Evolutionary conservation across 163 green algal genomes (phyloP).

Genomic region (Chlamydomonas reinhardtii): DNA sequence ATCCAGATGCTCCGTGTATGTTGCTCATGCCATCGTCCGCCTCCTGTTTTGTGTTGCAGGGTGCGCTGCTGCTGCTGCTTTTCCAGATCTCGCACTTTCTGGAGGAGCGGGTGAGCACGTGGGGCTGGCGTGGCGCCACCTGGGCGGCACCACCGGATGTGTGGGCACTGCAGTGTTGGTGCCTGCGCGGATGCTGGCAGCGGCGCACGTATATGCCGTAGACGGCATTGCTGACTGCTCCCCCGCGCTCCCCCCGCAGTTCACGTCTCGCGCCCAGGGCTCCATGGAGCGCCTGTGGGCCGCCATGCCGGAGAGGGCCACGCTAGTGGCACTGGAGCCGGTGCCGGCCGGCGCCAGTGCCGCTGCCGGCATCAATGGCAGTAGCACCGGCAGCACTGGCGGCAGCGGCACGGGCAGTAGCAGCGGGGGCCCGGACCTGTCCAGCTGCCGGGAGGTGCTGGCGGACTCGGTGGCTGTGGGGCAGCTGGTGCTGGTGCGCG

Average conservation of each 20-base stretch:
- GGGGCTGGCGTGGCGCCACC: too few species aligned
- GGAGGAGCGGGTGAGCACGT: conserved; percentile 71
- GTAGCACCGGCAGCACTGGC: not conserved
- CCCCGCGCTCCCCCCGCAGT: conserved; percentile 7
- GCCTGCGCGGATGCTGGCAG: too few species aligned
- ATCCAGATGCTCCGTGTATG: too few species aligned
- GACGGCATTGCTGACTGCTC: not conserved
- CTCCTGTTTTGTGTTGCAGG: conserved; percentile 54
- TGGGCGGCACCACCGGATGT: too few species aligned
- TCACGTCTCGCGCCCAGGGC: conserved; percentile 79
- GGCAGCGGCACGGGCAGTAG: not conserved
- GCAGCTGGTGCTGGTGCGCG: conserved; percentile 84
- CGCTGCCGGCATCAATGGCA: not conserved
- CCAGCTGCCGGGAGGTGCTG: conserved; percentile 23
- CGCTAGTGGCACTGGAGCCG: conserved; percentile 56
- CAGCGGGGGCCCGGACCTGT: conserved; percentile 41
- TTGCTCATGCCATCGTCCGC: too few species aligned
- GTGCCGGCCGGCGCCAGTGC: conserved; percentile 36
- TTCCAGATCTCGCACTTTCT: conserved; percentile 85
- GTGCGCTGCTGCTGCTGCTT: conserved; percentile 86
- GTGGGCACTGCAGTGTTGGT: too few species aligned
- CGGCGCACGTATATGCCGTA: too few species aligned
- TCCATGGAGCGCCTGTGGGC: conserved; percentile 78
- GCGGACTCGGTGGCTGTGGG: conserved; percentile 75
- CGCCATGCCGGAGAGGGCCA: conserved; percentile 67